Base-by-base conservation (phyloP, 192 early-diverging fungal genomes). In the Podila horticola region DNA sequence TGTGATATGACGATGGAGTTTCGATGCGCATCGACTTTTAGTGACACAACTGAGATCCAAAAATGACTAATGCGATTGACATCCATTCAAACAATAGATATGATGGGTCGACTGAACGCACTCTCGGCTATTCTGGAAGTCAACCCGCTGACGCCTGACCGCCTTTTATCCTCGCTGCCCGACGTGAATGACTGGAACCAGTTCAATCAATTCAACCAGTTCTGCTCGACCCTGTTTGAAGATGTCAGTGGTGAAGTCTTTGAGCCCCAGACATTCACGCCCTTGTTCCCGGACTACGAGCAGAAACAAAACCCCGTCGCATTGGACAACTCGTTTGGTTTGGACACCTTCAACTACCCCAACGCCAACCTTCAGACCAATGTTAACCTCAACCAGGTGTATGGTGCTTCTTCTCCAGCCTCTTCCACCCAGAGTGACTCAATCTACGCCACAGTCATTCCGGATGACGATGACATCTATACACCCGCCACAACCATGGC, bases 191-290 rank as follows among this genome's bases (percentile, higher is more conserved):
- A 71, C 28, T 68, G 64, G 74, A 61, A 36, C 15, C 74, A 83
- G 50, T 72, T 83, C 60, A 74, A 75, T n/a, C 73, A 75, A 38
- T 59, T 83, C 58, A 74, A 68, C 49, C 68, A 74, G 22, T 83
- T 72, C 45, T 75, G 73, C 58, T 71, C 82, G 38, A 64, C 69
- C 5, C 62, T 83, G 3, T 75, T 69, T 62, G 72, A 74, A 36
- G 74, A 83, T 65, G 73, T 74, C 38, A 72, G 74, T 75, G 82
- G 82, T 67, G 70, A 83, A 62, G 57, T 75, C 57, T 83, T 69
- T 69, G 66, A 75, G 34, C 66, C 82, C 52, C 69, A 83, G 30
- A 45, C 66, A 5, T 75, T 75, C 34, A 73, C 77, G 11, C 28
- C 64, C n/a, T 48, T 73, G 24, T 81, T 81, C 67, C 71, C 77